These are phyloP conservation scores for Westerdykella sp. DNA, from an alignment of 2,329 filamentous ascomycete species.

Conservation along the genomic window DNA sequence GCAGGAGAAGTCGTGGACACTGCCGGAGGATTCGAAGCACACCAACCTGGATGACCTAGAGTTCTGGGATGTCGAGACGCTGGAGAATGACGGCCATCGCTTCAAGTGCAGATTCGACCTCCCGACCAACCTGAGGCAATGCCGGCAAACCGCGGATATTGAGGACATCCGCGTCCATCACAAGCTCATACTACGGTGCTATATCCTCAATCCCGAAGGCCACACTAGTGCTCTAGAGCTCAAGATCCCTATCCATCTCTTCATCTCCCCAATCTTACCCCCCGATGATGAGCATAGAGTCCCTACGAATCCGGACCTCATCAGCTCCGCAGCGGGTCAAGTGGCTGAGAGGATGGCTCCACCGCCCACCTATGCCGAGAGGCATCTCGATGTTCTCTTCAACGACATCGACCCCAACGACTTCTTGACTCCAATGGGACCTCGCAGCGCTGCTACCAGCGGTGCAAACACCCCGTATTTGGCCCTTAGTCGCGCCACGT, in stretches of 20 bases:
- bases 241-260: slow-evolving; percentile 83
- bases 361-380: slow-evolving; percentile 88
- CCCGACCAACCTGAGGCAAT: slow-evolving; percentile 73
- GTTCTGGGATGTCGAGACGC: slow-evolving; percentile 12
- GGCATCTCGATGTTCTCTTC: slow-evolving; percentile 84
- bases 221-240: slow-evolving; percentile 91
- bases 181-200: slow-evolving; percentile 85
- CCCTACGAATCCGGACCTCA: slow-evolving; percentile 35
- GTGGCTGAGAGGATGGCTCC: slow-evolving; percentile 60
- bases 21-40: too few relatives aligned
- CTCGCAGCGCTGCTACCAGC: slow-evolving; percentile 50
- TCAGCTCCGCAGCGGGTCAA: slow-evolving; percentile 40
- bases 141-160: slow-evolving; percentile 83
- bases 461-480: slow-evolving; percentile 66
- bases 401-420: slow-evolving; percentile 75
- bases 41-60: too few relatives aligned
- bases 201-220: slow-evolving; percentile 89
- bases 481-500: neutral
- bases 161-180: slow-evolving; percentile 88
- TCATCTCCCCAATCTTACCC: slow-evolving; percentile 89
- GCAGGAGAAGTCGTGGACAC: too few relatives aligned
- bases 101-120: slow-evolving; percentile 59
- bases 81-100: slow-evolving; percentile 53
- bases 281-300: slow-evolving; percentile 83
- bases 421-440: slow-evolving; percentile 67